Base-by-base conservation (phyloP, 106 monocot species). In the Agapanthus africanus region DNA sequence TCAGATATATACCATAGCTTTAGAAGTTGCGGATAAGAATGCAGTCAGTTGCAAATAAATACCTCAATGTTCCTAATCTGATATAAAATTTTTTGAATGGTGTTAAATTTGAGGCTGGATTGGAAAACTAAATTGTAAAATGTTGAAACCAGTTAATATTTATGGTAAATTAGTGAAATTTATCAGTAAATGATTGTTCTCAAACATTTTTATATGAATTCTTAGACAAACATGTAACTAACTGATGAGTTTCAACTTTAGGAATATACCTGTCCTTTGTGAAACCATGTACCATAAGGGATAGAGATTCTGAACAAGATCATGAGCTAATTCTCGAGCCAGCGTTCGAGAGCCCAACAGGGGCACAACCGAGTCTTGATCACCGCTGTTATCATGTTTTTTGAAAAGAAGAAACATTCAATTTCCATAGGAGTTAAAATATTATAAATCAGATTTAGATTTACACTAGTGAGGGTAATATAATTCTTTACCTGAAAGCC, bases 351-450 rank as follows among this genome's bases (percentile, higher is more conserved):
- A 86, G 33, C 95, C 95, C 44, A 91, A 62, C 2, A 97, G 76
- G 14, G 95, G 88, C 30, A 97, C 88, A 2, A 91, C 91, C 7
- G 95, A 97, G 57, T 97, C 95, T 87, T 97, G 95, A 63, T 97
- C 95, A 7, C 95, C 95, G 73, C 95, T 97, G 88, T 21, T n/a
- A n/a, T n/a, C n/a, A n/a, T n/a, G n/a, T n/a, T n/a, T n/a, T n/a
- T n/a, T n/a, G n/a, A n/a, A n/a, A n/a, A n/a, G 37, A 74, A 7
- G 18, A 65, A 65, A 10, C 25, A 39, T 37, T 65, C 39, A 40
- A 25, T 39, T 40, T 15, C 1, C 0, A 23, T 7, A 62, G 61
- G 61, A 62, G 32, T 10, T 35, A 13, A 65, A 33, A n/a, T 26
- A 0, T 25, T 19, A 63, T 19, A 65, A 1, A 23, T 3, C 25